Evolutionary conservation across 23 red algal species (phyloP).

Genomic region (Cyanidiococcus yangmingshanensis): DNA sequence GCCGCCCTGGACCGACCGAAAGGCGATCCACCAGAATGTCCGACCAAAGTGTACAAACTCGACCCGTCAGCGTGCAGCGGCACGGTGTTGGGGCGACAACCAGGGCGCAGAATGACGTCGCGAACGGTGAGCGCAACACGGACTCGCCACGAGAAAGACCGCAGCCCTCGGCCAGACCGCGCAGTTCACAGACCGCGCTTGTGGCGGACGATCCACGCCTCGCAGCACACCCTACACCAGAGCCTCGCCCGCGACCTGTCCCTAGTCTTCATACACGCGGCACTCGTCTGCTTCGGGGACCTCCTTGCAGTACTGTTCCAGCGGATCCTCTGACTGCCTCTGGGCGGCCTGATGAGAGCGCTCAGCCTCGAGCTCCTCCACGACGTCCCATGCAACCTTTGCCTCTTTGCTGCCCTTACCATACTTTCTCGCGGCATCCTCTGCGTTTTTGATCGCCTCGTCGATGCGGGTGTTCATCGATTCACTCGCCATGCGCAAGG

Average conservation of each 20-base stretch:
- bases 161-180: no score
- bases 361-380: constrained; percentile 98
- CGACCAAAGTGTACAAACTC: no score
- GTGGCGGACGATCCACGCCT: no score
- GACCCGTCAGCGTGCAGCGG: no score
- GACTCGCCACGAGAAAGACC: no score
- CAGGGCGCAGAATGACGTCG: no score
- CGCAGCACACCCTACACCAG: no score
- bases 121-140: no score
- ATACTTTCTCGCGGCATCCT: constrained; percentile 54
- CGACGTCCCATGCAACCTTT: constrained; percentile 80
- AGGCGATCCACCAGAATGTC: no score
- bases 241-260: not conserved
- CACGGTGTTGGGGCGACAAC: no score
- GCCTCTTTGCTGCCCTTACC: constrained; percentile 82
- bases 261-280: constrained; percentile 72
- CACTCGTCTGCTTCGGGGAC: constrained; percentile 96
- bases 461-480: constrained; percentile 54
- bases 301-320: constrained; percentile 94
- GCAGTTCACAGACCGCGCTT: no score
- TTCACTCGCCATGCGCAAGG: constrained; percentile 38
- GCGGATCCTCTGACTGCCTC: constrained; percentile 36
- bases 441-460: constrained; percentile 75
- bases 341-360: constrained; percentile 66
- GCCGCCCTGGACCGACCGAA: no score